Evolutionary conservation across 179 eudicot species (phyloP), one percentile per base, ranked within the genome.

Genomic region (Nepenthes alata): DNA sequence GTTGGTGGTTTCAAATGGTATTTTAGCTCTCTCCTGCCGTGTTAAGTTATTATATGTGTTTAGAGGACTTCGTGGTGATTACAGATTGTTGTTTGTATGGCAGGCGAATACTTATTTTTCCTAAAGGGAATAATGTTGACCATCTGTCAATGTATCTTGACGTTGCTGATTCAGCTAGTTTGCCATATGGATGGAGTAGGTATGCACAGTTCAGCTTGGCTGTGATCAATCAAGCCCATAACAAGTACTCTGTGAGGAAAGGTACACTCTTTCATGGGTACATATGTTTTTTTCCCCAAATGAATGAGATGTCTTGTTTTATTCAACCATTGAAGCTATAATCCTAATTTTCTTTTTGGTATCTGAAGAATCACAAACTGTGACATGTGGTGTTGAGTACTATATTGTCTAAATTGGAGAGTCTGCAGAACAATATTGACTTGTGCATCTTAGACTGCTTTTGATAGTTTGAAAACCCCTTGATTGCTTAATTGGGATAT

Each of bases 181-280:
- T 93, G 79, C 96, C 96, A 9, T 85, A 89, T 70, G 98, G 98
- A 25, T 93, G 98, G 98, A 93, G 87, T 65, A 79, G 98, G 75
- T 85, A 83, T 72, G 98, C 98, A 11, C 98, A 89, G 74, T 93
- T 93, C 80, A 87, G 88, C 76, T 78, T 93, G 78, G 86, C 85
- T n/a, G 95, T 93, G 67, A 58, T 81, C 69, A 89, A 93, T 79
- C 98, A 86, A 73, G 58, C 75, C 60, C 83, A 85, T 61, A 68
- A 36, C 76, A 89, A 85, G 72, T 79, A 73, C 67, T 80, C 98
- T 6, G 67, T 86, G 66, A 81, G 83, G 66, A 93, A 93, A 80
- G 98, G 98, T 93, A 79, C 15, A 7, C 6, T 61, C 2, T 36
- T 51, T 58, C 10, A 12, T 58, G 7, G n/a, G 16, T 34, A 14